phyloP scores from a whole-genome alignment of 371 early-diverging fungal genomes.

The Funneliformis caledonium region DNA sequence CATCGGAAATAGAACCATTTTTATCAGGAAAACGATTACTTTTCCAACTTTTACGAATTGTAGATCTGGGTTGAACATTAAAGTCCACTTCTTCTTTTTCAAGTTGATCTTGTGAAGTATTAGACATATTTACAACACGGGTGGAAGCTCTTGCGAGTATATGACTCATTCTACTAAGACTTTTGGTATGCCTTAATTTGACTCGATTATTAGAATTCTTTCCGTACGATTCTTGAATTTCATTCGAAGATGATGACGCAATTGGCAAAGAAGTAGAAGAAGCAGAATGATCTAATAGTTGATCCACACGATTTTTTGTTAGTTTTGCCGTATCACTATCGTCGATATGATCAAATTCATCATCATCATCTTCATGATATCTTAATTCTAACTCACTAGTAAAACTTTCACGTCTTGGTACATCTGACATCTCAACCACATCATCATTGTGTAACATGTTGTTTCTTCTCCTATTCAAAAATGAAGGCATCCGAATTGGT shows the following conservation, averaged over 20 bases:
- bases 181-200: background rate
- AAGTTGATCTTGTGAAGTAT: slow-evolving; percentile 2
- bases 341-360: slow-evolving; percentile 21
- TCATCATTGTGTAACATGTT: slow-evolving; percentile 8
- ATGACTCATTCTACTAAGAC: slow-evolving; percentile 31
- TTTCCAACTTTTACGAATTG: background rate
- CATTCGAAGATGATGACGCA: background rate
- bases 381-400: slow-evolving; percentile 8
- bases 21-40: background rate
- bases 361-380: background rate
- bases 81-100: slow-evolving; percentile 12
- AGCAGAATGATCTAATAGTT: background rate
- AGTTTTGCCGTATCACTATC: slow-evolving; percentile 32
- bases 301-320: slow-evolving; percentile 14
- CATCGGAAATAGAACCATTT: background rate
- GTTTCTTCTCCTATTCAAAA: slow-evolving; percentile 9
- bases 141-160: slow-evolving; percentile 35
- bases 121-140: slow-evolving; percentile 37
- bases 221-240: background rate
- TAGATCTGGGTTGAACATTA: background rate
- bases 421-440: slow-evolving; percentile 30
- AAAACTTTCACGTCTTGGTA: slow-evolving; percentile 6
- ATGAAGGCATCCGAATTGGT: slow-evolving; percentile 18
- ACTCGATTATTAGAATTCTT: background rate
- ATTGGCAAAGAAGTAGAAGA: background rate